These are phyloP conservation scores for Cicer bijugum DNA, from an alignment of 306 rosid genomes.

Conservation along the genomic window DNA sequence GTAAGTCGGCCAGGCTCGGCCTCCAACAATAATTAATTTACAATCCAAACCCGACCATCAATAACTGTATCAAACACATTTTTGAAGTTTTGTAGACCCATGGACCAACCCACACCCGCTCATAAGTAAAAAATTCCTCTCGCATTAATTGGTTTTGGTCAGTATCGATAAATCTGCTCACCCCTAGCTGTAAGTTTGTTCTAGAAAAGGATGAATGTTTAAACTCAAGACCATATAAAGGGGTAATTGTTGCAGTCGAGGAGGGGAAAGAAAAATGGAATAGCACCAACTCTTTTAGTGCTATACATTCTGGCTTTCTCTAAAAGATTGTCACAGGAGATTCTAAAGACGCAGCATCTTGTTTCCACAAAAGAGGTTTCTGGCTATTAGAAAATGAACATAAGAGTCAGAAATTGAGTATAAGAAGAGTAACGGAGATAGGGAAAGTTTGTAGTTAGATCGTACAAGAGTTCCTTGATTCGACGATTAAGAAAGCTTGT, in stretches of 20 bases:
- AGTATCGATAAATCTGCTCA: no score
- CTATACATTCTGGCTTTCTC: not conserved
- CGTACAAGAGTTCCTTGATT: no score
- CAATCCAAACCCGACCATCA: no score
- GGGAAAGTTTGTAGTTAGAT: not conserved
- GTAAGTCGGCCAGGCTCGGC: no score
- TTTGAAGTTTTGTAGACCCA: no score
- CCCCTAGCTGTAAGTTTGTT: not conserved
- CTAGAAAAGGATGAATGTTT: constrained; percentile 8
- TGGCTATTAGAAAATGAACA: constrained; percentile 18
- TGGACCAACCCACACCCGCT: no score
- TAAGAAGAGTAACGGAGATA: not conserved
- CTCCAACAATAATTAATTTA: no score
- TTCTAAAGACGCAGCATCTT: not conserved
- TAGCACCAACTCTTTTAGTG: not conserved
- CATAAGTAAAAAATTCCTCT: no score
- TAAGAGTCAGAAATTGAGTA: not conserved
- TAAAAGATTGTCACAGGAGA: not conserved
- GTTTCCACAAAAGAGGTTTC: constrained; percentile 20
- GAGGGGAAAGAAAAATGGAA: not conserved
- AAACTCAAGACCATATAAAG: constrained; percentile 10
- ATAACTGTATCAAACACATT: no score
- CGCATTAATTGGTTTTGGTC: no score
- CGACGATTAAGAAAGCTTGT: not conserved
- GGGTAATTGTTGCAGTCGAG: constrained; percentile 17